Evolutionary conservation across 202 grass and related monocot species (phyloP).

Genomic region (Brachypodium distachyon): DNA sequence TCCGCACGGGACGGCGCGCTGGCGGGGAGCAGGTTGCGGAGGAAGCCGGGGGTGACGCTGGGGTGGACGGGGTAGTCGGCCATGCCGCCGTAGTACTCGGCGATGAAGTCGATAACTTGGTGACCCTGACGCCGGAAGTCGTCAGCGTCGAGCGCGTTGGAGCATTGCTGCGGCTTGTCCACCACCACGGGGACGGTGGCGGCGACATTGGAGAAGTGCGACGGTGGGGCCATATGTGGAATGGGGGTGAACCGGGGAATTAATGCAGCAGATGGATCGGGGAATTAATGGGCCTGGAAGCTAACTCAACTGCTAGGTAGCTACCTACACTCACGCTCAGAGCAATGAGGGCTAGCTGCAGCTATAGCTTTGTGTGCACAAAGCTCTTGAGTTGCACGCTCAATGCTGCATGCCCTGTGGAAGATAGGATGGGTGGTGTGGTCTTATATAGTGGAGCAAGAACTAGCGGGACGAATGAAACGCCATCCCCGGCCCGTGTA

Average conservation of each 20-base stretch:
- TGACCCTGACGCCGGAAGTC: conserved; percentile 28
- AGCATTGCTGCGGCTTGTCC: neutral
- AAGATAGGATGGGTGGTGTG: too few relatives aligned
- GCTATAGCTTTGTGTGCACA: too few relatives aligned
- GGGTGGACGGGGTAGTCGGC: conserved; percentile 39
- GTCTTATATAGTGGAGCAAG: too few relatives aligned
- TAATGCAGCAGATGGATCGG: too few relatives aligned
- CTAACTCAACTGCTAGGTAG: neutral
- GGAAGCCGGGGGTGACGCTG: conserved; percentile 33
- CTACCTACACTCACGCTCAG: neutral
- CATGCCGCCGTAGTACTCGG: conserved; percentile 34
- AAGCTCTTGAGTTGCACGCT: too few relatives aligned
- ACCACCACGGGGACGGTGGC: neutral
- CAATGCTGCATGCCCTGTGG: too few relatives aligned
- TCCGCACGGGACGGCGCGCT: conserved; percentile 5
- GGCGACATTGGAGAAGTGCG: neutral
- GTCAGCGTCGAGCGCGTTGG: conserved; percentile 29
- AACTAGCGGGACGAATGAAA: too few relatives aligned
- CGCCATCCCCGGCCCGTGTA: too few relatives aligned
- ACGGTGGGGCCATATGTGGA: conserved; percentile 1
- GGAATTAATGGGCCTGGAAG: neutral
- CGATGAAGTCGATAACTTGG: conserved; percentile 40
- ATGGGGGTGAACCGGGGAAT: neutral
- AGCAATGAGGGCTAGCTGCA: too few relatives aligned
- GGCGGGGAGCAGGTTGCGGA: conserved; percentile 10